Conservation (phyloP, 176 grass and related monocot genomes). For the Hyparrhenia diplandra region DNA sequence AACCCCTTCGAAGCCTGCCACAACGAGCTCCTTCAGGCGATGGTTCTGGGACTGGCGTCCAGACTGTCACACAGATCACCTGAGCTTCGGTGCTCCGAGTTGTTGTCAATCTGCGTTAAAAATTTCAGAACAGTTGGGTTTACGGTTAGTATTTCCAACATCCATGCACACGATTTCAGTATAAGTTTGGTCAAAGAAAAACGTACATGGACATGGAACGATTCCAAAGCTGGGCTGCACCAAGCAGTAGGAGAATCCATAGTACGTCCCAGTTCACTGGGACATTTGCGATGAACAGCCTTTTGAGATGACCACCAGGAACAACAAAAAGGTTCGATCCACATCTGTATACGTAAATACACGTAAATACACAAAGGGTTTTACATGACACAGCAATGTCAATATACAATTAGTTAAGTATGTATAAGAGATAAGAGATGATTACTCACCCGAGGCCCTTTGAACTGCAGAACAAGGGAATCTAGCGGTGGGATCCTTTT, state of each 20-base stretch:
- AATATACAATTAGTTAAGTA: background rate
- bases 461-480: constrained; percentile 28
- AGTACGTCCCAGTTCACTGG: background rate
- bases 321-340: constrained; percentile 14
- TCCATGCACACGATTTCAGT: background rate
- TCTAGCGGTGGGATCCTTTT: background rate
- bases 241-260: constrained; percentile 23
- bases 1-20: constrained; percentile 5
- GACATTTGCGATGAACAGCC: constrained; percentile 18
- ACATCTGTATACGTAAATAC: constrained; percentile 3
- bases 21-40: constrained; percentile 4
- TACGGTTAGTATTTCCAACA: background rate
- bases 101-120: constrained; percentile 15
- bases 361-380: background rate
- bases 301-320: background rate
- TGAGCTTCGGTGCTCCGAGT: background rate
- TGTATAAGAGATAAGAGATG: background rate
- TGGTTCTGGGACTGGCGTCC: background rate
- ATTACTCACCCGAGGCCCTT: constrained; percentile 12
- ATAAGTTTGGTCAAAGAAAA: background rate
- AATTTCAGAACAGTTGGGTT: background rate
- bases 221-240: constrained; percentile 10
- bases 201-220: constrained; percentile 4
- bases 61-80: background rate
- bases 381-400: background rate